Percentiles rank a stretch among this genome's conserved stretches.
Conservation (phyloP, 2,329 filamentous ascomycete species). For the Verticillium tricorpus region DNA sequence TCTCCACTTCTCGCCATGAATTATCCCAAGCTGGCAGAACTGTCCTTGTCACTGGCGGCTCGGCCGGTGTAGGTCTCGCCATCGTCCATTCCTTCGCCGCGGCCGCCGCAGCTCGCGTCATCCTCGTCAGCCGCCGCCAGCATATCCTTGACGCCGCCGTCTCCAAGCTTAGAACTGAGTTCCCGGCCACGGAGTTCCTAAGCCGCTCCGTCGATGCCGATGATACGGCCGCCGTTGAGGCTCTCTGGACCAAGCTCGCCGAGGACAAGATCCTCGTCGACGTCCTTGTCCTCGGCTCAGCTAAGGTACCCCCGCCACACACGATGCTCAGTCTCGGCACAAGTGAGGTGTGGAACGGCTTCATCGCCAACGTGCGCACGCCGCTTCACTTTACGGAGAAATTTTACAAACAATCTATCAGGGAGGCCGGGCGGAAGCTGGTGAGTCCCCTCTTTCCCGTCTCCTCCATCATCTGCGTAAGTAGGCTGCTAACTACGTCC, state of each 20-base stretch:
- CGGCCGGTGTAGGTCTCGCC: conserved; percentile 60
- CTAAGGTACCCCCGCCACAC: background rate
- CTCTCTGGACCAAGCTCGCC: conserved; percentile 7
- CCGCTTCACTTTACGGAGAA: conserved; percentile 9
- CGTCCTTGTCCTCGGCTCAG: conserved; percentile 22
- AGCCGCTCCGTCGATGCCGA: background rate
- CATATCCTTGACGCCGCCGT: conserved; percentile 24
- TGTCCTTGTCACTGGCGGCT: conserved; percentile 63
- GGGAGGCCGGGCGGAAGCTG: conserved; percentile 13
- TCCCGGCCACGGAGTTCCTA: background rate
- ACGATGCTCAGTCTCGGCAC: conserved; percentile 7
- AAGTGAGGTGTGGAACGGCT: conserved; percentile 7
- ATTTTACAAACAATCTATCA: conserved; percentile 26
- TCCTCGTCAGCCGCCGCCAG: conserved; percentile 31
- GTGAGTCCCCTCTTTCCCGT: conserved; percentile 4
- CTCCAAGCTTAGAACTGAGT: conserved; percentile 12
- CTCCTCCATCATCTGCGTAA: background rate
- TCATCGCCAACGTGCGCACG: conserved; percentile 9
- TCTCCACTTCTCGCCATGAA: conserved; percentile 29
- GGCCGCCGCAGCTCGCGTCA: conserved; percentile 31
- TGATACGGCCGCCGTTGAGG: background rate
- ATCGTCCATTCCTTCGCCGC: conserved; percentile 52
- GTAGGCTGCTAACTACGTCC: background rate
- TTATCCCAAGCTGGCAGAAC: conserved; percentile 40
- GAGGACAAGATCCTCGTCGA: conserved; percentile 16